Evolutionary conservation across 441 rosid genomes (phyloP).

Genomic region (Populus trichocarpa): DNA sequence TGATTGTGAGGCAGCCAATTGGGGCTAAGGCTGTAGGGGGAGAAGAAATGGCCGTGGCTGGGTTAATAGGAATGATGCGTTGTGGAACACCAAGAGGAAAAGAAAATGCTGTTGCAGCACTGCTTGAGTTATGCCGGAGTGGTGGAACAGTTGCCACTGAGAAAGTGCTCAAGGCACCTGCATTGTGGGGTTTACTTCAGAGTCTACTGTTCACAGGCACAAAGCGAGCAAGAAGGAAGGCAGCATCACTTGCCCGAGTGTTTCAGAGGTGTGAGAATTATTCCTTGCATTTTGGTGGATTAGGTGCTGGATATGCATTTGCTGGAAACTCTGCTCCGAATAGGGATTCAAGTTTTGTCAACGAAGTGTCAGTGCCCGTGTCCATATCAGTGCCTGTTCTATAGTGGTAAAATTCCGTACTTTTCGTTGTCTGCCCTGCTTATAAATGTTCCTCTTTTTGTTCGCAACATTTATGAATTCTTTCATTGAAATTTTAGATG

Average conservation of each 20-base stretch:
- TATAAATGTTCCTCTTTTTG: constrained; percentile 28
- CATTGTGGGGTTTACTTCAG: constrained; percentile 74
- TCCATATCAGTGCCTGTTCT: constrained; percentile 78
- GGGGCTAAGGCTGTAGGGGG: constrained; percentile 74
- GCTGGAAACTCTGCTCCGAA: constrained; percentile 49
- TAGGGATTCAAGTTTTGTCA: constrained; percentile 47
- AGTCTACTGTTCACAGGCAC: constrained; percentile 79
- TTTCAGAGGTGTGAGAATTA: constrained; percentile 74
- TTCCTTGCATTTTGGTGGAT: constrained; percentile 49
- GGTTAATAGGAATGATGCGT: constrained; percentile 75
- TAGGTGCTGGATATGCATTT: constrained; percentile 58
- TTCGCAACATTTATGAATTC: constrained; percentile 53
- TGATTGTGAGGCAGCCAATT: constrained; percentile 68
- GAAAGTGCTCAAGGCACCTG: constrained; percentile 70
- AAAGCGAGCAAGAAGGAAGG: constrained; percentile 89
- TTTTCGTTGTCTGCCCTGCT: constrained; percentile 21
- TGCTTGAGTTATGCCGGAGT: constrained; percentile 79
- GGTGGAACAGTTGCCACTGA: constrained; percentile 72
- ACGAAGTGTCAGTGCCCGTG: constrained; percentile 57
- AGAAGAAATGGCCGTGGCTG: constrained; percentile 64
- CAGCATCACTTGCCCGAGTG: constrained; percentile 85
- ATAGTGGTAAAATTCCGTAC: constrained; percentile 37
- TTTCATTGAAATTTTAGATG: constrained; percentile 48
- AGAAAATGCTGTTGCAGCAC: constrained; percentile 90
- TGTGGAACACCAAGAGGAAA: constrained; percentile 88